A percentile compares a stretch with the other conserved stretches of the same genome.
phyloP scores from a whole-genome alignment of 1,284 basidiomycete species.

The Puccinia polysora region DNA sequence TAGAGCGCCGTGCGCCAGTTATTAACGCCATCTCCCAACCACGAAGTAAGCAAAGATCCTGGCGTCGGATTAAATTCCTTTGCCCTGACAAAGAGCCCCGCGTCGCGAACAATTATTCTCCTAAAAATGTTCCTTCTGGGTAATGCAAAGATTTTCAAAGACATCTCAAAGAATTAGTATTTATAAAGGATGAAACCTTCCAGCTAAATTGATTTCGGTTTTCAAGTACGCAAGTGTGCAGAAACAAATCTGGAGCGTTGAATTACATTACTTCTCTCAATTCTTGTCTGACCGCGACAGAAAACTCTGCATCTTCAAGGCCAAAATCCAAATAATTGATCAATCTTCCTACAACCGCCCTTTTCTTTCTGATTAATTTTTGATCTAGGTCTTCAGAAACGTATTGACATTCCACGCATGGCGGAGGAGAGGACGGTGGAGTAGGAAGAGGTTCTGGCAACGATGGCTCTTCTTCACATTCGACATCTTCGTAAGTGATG shows the following conservation, averaged over 20 bases:
- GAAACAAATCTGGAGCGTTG: background rate
- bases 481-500: background rate
- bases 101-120: constrained; percentile 33
- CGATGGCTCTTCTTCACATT: constrained; percentile 16
- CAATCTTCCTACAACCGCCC: background rate
- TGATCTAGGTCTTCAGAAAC: constrained; percentile 18
- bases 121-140: constrained; percentile 30
- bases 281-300: background rate
- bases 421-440: constrained; percentile 20
- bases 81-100: constrained; percentile 40
- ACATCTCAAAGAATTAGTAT: too few species aligned
- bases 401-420: constrained; percentile 16
- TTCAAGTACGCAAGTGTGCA: background rate
- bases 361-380: constrained; percentile 9
- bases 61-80: constrained; percentile 20
- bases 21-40: background rate
- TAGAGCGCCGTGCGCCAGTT: constrained; percentile 18
- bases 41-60: background rate
- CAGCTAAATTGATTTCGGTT: too few species aligned
- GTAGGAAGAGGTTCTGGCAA: constrained; percentile 7
- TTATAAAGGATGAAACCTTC: too few species aligned
- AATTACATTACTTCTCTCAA: constrained; percentile 36
- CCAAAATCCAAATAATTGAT: constrained; percentile 14
- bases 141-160: background rate
- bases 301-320: background rate